phyloP scores from a whole-genome alignment of 805 yeast species.

The Saccharomycodes ludwigii region DNA sequence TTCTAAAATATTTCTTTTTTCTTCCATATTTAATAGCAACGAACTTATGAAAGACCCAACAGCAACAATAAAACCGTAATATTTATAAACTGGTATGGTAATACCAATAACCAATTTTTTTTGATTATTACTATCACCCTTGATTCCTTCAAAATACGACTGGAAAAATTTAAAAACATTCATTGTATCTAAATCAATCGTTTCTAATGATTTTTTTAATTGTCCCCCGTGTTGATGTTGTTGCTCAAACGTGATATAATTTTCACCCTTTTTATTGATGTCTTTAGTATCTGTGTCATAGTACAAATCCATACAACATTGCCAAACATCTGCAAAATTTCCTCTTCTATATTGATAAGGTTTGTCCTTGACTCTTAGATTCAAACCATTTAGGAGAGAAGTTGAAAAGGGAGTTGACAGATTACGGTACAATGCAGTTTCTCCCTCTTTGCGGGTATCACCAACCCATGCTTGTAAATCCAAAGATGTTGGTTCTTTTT shows the following conservation, averaged over 20 bases:
- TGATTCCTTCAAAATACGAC: no score
- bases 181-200: background rate
- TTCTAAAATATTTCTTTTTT: no score
- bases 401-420: background rate
- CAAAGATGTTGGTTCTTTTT: background rate
- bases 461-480: slow-evolving; percentile 2
- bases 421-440: slow-evolving; percentile 1
- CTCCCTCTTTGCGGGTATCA: slow-evolving; percentile 1
- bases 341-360: slow-evolving; percentile 42
- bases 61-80: slow-evolving; percentile 27
- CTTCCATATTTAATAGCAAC: slow-evolving; percentile 22
- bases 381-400: slow-evolving; percentile 6
- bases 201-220: background rate
- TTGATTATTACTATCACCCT: no score
- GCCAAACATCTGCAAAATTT: slow-evolving; percentile 64
- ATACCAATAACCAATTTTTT: slow-evolving; percentile 18
- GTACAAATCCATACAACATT: slow-evolving; percentile 7
- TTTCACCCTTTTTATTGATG: no score
- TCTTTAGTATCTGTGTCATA: background rate
- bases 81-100: slow-evolving; percentile 17
- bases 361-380: slow-evolving; percentile 5
- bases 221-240: slow-evolving; percentile 15
- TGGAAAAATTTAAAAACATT: slow-evolving; percentile 8
- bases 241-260: slow-evolving; percentile 25
- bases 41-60: slow-evolving; percentile 33